phyloP scores from a whole-genome alignment of 2,329 filamentous ascomycete species.

The Cadophora malorum region DNA sequence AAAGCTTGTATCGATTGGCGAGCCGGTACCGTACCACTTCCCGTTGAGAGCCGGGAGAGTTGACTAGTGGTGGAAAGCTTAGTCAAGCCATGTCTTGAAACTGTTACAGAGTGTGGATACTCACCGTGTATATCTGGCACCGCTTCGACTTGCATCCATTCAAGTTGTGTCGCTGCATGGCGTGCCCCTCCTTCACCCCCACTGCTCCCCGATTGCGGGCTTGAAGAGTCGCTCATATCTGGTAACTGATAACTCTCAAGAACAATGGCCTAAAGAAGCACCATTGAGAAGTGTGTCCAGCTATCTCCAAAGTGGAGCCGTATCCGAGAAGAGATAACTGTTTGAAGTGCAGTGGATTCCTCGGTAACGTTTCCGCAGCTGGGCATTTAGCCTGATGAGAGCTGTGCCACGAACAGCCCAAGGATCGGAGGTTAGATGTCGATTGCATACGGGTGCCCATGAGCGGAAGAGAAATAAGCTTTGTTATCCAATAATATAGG shows the following conservation, averaged over 20 bases:
- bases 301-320: conserved; percentile 2
- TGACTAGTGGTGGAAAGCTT: conserved; percentile 4
- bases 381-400: conserved; percentile 10
- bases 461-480: conserved; percentile 1
- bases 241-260: not conserved
- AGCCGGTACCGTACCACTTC: not conserved
- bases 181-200: not conserved
- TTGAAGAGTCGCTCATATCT: conserved; percentile 13
- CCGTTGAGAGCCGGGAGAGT: not conserved
- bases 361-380: not conserved
- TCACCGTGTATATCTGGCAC: conserved; percentile 14
- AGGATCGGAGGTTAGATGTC: conserved; percentile 13
- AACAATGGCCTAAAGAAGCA: not conserved
- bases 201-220: conserved; percentile 6
- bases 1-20: not conserved
- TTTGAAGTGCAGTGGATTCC: conserved; percentile 4
- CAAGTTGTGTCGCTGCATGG: not conserved
- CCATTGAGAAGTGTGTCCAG: not conserved
- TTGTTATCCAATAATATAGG: conserved; percentile 10
- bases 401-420: conserved; percentile 4
- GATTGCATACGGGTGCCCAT: conserved; percentile 3
- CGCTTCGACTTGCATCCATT: conserved; percentile 17
- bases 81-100: not conserved
- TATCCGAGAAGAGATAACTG: not conserved
- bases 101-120: not conserved